phyloP scores from a whole-genome alignment of 2,329 filamentous ascomycete species.

The Rosellinia necatrix region DNA sequence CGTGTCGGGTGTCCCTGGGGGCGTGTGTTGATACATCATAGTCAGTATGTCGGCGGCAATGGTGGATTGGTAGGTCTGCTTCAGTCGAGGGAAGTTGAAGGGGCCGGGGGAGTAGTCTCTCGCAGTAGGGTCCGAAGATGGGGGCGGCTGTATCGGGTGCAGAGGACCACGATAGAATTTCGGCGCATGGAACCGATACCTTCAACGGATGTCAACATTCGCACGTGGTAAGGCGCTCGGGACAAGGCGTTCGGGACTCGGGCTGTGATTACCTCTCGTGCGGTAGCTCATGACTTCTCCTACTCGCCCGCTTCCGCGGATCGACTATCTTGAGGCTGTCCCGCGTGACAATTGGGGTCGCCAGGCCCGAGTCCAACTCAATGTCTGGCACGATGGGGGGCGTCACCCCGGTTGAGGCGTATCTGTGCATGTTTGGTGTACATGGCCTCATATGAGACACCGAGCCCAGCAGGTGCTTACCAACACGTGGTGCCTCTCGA shows the following conservation, averaged over 20 bases:
- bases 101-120: conserved; percentile 89
- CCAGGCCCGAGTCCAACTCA: conserved; percentile 56
- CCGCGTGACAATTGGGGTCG: conserved; percentile 44
- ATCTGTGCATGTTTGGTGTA: conserved; percentile 42
- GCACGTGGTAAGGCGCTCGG: not conserved
- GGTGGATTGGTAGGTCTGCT: conserved; percentile 88
- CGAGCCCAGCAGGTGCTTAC: conserved; percentile 34
- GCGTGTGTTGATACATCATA: conserved; percentile 83
- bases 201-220: conserved; percentile 43
- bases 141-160: conserved; percentile 90
- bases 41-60: conserved; percentile 87
- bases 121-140: conserved; percentile 82
- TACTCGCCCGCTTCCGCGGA: conserved; percentile 49
- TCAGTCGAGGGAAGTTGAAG: conserved; percentile 83
- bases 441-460: conserved; percentile 33
- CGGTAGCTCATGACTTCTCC: conserved; percentile 35
- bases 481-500: conserved; percentile 37
- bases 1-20: conserved; percentile 69
- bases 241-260: not conserved
- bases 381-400: conserved; percentile 52
- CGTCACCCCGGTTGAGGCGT: conserved; percentile 52
- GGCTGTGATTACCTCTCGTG: conserved; percentile 32
- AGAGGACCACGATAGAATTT: conserved; percentile 94
- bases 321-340: conserved; percentile 50
- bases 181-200: conserved; percentile 93